phyloP scores from a whole-genome alignment of 345 rosid species.

The Eucalyptus regnans region DNA sequence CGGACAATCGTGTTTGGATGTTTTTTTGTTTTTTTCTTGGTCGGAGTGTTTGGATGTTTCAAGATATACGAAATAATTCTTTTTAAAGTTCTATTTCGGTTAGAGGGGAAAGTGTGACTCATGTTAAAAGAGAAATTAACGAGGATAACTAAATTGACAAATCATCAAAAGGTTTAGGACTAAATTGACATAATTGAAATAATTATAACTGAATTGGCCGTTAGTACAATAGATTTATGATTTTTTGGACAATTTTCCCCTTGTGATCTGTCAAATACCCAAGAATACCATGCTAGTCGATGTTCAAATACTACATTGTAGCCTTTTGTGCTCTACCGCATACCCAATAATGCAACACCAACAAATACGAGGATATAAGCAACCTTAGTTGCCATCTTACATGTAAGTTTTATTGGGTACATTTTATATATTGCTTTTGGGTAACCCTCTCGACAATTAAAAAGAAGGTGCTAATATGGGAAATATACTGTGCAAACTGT shows the following conservation, averaged over 20 bases:
- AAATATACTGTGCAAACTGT: not conserved
- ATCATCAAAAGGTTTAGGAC: no score
- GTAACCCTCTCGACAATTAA: not conserved
- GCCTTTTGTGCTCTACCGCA: no score
- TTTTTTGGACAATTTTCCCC: no score
- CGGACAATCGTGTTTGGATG: not conserved
- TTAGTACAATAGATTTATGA: accelerated
- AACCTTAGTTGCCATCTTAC: not conserved
- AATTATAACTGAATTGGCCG: accelerated
- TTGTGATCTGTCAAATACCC: not conserved
- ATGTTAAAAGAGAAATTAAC: not conserved
- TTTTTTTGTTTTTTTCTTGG: not conserved
- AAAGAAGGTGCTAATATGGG: not conserved
- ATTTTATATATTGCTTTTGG: not conserved
- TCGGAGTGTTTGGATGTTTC: not conserved
- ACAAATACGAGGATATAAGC: not conserved
- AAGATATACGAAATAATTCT: not conserved
- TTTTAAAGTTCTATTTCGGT: not conserved
- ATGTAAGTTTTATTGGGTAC: not conserved
- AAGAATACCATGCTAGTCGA: not conserved
- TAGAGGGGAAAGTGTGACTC: not conserved
- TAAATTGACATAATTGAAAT: no score
- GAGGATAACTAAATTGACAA: not conserved
- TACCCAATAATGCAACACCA: not conserved
- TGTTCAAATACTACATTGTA: not conserved